Evolutionary conservation across 306 rosid species (phyloP), one percentile per base, ranked within the genome.

Genomic region (Trifolium subterraneum): DNA sequence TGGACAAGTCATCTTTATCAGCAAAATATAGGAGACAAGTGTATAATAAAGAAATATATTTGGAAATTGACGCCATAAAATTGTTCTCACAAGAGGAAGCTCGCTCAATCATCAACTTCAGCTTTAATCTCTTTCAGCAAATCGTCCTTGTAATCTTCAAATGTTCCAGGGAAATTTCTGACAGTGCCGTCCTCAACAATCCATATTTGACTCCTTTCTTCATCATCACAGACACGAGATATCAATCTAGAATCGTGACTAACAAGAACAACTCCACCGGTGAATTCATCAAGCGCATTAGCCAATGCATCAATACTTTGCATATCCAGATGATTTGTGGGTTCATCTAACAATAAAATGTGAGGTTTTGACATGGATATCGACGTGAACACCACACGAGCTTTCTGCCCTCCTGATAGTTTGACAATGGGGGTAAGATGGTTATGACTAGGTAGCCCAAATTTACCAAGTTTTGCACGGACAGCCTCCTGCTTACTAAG

Each of bases 281-380:
- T 88, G 80, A 90, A 84, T 71, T 88, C 93, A 66, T 90, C 87
- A 10, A 90, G 56, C 1, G 72, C 72, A 67, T 44, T 38, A 47
- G 72, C 72, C 41, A 67, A 85, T 6, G 96, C 88, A 75, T 90
- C 93, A 41, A 90, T 90, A 54, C 96, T 90, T 84, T 90, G 91
- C 96, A 90, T 90, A 64, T 90, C 96, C 44, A 90, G 68, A 82
- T 90, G 93, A 80, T 90, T 90, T 11, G 88, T 90, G 10, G 96
- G 96, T 80, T 90, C 96, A 82, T 90, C 96, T 63, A 88, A 83
- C 71, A 90, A 79, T 54, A 90, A 83, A 44, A 90, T 90, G 88
- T 90, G 96, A 31, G 96, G 96, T 77, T 55, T 90, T 29, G 90
- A 90, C 96, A 90, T 90, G 75, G 93, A 90, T 75, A 90, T 90